phyloP scores from a whole-genome alignment of 2,329 filamentous ascomycete species.

The Penicillium sp. region DNA sequence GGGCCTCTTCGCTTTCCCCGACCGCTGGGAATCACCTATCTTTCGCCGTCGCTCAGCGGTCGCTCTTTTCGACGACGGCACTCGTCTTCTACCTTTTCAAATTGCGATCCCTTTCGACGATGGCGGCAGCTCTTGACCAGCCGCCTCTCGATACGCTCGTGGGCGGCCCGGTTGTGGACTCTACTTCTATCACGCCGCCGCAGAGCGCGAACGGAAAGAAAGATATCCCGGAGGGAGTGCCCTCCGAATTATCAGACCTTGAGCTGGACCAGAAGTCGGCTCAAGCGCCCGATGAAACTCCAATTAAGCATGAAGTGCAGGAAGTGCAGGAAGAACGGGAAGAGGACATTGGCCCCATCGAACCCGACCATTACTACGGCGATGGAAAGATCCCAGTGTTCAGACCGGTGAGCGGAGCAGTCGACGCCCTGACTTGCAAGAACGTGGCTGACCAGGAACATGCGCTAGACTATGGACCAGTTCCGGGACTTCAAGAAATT shows the following conservation, averaged over 20 bases:
- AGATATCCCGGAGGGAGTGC: constrained; percentile 41
- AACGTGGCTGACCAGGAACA: constrained; percentile 19
- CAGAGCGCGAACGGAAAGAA: constrained; percentile 47
- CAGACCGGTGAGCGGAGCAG: constrained; percentile 63
- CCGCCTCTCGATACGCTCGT: constrained; percentile 27
- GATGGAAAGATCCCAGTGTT: constrained; percentile 85
- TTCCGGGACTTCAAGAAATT: constrained; percentile 92
- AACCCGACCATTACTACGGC: constrained; percentile 84
- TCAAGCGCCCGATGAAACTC: constrained; percentile 25
- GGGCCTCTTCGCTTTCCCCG: constrained; percentile 29
- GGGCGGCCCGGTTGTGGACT: constrained; percentile 24
- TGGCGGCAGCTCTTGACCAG: constrained; percentile 37
- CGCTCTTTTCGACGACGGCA: constrained; percentile 41
- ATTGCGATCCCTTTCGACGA: constrained; percentile 22
- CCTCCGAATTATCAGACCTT: constrained; percentile 43
- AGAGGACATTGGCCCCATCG: constrained; percentile 64
- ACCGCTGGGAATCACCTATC: constrained; percentile 40
- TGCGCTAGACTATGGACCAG: constrained; percentile 73
- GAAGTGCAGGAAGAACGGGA: constrained; percentile 58
- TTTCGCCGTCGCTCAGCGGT: constrained; percentile 46
- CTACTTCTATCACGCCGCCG: constrained; percentile 43
- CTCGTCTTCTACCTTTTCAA: constrained; percentile 9
- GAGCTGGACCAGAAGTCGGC: constrained; percentile 36
- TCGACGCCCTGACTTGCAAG: not conserved
- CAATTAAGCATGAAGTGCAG: constrained; percentile 46